Evolutionary conservation across 768 basidiomycete genomes (phyloP), one percentile per base, ranked within the genome.

Genomic region (Amanita exitialis): DNA sequence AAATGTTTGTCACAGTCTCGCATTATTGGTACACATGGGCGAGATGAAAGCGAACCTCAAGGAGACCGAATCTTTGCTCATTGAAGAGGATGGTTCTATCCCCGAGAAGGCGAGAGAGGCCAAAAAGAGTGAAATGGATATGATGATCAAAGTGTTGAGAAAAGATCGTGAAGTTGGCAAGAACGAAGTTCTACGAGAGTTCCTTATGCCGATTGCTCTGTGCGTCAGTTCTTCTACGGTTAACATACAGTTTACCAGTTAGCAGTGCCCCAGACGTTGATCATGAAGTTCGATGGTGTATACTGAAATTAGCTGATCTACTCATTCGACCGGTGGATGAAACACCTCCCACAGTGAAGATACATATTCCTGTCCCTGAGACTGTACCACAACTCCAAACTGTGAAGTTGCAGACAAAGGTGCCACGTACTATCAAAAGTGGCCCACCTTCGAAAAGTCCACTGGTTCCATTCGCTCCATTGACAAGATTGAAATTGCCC

Each of bases 221-320:
- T 96, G 66, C 36, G 70, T 37, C 4, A 37, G 7, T n/a, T 67
- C 45, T 32, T 44, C 42, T 7, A 15, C 35, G 8, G 44, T 34
- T 41, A 18, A 57, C 80, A 66, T 56, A 32, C 45, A 45, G 41
- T n/a, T 52, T 16, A 45, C 54, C 7, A 61, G 50, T 15, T 6
- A 44, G 27, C 53, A 93, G 90, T 28, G 78, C 82, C 28, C 74
- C 84, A 0, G 81, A 85, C 53, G 74, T 82, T 49, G 92, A 96
- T 63, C 77, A 89, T 59, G 89, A 95, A 68, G 86, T 94, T 36
- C 84, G 93, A 42, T 90, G 91, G 81, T 90, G 86, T 56, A 69
- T 95, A 44, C 73, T 98, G 59, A 97, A 98, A 66, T 71, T 96
- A 20, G 90, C 90, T 4, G 95, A 97, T 59, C 74, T 95, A 16